A percentile compares a stretch with the other conserved stretches of the same genome.
phyloP scores from a whole-genome alignment of 805 yeast species.

The Kodamaea kakaduensis region DNA sequence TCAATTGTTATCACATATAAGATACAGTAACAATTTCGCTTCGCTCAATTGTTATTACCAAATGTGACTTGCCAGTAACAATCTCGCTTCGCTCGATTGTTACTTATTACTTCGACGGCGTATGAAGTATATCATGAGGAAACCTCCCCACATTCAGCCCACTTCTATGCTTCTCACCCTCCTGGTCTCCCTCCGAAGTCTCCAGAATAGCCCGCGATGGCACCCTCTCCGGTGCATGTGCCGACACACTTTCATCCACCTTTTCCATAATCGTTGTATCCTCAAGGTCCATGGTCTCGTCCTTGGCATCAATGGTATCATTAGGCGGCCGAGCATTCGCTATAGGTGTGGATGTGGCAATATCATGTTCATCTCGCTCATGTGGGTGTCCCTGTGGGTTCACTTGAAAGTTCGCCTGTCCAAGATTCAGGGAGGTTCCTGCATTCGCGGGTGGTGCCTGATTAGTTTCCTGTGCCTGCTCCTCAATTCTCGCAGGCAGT shows the following conservation, averaged over 20 bases:
- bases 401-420: no score
- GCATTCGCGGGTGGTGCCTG: no score
- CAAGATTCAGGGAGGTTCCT: no score
- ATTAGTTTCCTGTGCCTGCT: no score
- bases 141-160: slow-evolving; percentile 24
- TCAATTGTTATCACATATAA: no score
- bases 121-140: slow-evolving; percentile 28
- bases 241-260: slow-evolving; percentile 3
- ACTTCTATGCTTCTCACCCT: slow-evolving; percentile 11
- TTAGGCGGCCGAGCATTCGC: slow-evolving; percentile 3
- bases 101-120: not conserved
- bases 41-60: no score
- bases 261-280: slow-evolving; percentile 9
- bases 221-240: slow-evolving; percentile 3
- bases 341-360: slow-evolving; percentile 8
- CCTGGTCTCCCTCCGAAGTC: slow-evolving; percentile 10
- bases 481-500: slow-evolving; percentile 8
- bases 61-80: no score
- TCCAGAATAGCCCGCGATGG: slow-evolving; percentile 5
- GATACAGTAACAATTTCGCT: no score
- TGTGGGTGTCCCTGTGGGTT: no score
- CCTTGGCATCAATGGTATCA: slow-evolving; percentile 8
- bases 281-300: slow-evolving; percentile 10
- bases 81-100: no score
- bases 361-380: no score